These are phyloP conservation scores for Tetrahymena borealis DNA, from an alignment of 73 alveolate species.

Conservation along the genomic window DNA sequence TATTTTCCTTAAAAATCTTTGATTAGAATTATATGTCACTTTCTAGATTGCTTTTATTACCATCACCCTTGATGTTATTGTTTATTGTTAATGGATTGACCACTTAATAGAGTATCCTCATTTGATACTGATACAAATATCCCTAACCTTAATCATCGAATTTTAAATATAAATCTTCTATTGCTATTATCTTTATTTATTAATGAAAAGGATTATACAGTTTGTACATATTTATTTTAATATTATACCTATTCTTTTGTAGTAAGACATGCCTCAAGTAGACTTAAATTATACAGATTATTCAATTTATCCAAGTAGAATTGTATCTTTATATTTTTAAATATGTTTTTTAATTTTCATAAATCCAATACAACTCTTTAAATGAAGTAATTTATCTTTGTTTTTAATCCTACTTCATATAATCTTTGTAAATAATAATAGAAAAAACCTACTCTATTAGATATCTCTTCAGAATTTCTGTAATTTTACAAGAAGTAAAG, in stretches of 20 bases:
- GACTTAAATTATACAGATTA: background rate
- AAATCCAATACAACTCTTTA: background rate
- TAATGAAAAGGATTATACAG: background rate
- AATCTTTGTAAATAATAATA: background rate
- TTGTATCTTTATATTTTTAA: background rate
- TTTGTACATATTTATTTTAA: background rate
- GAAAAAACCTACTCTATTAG: background rate
- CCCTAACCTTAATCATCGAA: background rate
- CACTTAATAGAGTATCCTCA: background rate
- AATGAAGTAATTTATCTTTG: background rate
- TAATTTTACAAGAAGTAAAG: background rate
- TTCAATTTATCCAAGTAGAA: background rate
- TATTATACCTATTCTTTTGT: background rate
- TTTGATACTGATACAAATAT: background rate
- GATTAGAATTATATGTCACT: too few relatives aligned
- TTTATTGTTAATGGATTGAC: background rate
- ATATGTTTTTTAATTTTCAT: too few relatives aligned
- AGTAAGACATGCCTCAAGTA: background rate
- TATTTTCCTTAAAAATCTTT: background rate
- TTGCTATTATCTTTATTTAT: background rate
- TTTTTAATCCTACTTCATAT: background rate
- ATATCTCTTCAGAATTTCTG: background rate
- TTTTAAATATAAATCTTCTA: background rate
- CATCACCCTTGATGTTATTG: background rate
- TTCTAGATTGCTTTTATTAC: too few relatives aligned